Percentiles rank a stretch among this genome's conserved stretches.
Conservation (phyloP, 805 yeast genomes). For the Candida ipomoeae region DNA sequence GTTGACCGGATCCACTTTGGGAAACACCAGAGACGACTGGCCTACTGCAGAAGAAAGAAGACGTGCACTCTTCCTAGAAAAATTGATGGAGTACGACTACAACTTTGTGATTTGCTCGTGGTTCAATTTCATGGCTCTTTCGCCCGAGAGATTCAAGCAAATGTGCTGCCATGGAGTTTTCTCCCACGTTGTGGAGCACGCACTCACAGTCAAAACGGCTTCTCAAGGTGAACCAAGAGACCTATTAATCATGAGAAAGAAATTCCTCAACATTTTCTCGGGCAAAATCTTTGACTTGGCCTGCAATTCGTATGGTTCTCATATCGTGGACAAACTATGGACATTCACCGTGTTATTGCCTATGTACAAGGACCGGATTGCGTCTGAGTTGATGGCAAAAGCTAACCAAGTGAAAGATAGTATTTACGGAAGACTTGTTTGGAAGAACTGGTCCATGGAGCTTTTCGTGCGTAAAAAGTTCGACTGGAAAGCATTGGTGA, state of each 20-base stretch:
- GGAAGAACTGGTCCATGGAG: slow-evolving; percentile 95
- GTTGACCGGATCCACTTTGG: slow-evolving; percentile 67
- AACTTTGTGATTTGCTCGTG: slow-evolving; percentile 54
- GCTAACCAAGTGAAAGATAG: slow-evolving; percentile 75
- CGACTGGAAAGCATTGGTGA: slow-evolving; percentile 76
- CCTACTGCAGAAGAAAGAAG: slow-evolving; percentile 88
- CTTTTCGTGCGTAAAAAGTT: slow-evolving; percentile 63
- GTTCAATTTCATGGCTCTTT: slow-evolving; percentile 56
- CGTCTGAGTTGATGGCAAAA: slow-evolving; percentile 55
- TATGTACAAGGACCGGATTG: slow-evolving; percentile 82
- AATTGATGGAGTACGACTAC: slow-evolving; percentile 64
- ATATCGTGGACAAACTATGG: slow-evolving; percentile 84
- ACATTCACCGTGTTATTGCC: slow-evolving; percentile 69
- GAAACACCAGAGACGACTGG: slow-evolving; percentile 84
- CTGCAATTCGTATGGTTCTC: slow-evolving; percentile 88
- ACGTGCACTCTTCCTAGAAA: slow-evolving; percentile 69
- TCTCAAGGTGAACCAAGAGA: slow-evolving; percentile 43
- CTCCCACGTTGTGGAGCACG: slow-evolving; percentile 78
- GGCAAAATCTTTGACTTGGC: slow-evolving; percentile 56
- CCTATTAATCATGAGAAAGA: slow-evolving; percentile 54
- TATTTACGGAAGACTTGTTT: slow-evolving; percentile 82
- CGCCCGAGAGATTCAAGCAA: slow-evolving; percentile 57
- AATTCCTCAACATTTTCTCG: slow-evolving; percentile 61
- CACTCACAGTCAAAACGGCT: slow-evolving; percentile 43
- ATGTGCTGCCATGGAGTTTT: slow-evolving; percentile 89